phyloP scores from a whole-genome alignment of 164 flowering plant genomes.

The Nymphaea colorata region DNA sequence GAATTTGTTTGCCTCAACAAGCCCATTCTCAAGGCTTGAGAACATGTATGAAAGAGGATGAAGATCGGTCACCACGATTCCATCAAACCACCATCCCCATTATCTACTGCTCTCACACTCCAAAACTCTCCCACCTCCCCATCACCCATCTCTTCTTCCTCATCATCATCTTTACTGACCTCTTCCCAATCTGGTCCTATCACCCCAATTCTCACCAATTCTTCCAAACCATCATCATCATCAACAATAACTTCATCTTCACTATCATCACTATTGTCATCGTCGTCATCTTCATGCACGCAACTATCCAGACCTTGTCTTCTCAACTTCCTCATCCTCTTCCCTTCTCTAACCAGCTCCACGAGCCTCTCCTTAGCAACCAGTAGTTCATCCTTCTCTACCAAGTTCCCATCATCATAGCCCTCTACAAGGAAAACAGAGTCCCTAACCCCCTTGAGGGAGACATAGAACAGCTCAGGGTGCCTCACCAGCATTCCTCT shows the following conservation, averaged over 20 bases:
- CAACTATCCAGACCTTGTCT: slow-evolving; percentile 14
- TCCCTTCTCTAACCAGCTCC: slow-evolving; percentile 55
- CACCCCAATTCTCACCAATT: slow-evolving; percentile 22
- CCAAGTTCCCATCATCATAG: slow-evolving; percentile 51
- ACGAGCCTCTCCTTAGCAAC: slow-evolving; percentile 36
- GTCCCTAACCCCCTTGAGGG: slow-evolving; percentile 77
- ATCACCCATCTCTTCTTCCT: neutral
- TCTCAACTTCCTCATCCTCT: slow-evolving; percentile 55
- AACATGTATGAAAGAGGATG: no score
- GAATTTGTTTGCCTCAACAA: no score
- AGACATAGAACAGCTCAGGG: slow-evolving; percentile 90
- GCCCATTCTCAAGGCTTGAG: no score
- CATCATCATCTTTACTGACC: neutral
- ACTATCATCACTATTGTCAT: slow-evolving; percentile 11
- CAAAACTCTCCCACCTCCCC: neutral
- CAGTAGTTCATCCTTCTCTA: slow-evolving; percentile 47
- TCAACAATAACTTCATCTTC: slow-evolving; percentile 7
- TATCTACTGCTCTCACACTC: no score
- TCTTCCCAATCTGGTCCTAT: neutral
- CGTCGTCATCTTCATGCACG: slow-evolving; percentile 9
- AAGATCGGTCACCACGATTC: no score
- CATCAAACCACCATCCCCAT: no score
- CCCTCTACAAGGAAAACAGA: slow-evolving; percentile 82
- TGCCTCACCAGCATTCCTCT: slow-evolving; percentile 83
- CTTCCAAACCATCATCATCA: slow-evolving; percentile 40